Conservation (phyloP, 1,284 basidiomycete genomes). For the Trichosporon sp. region DNA sequence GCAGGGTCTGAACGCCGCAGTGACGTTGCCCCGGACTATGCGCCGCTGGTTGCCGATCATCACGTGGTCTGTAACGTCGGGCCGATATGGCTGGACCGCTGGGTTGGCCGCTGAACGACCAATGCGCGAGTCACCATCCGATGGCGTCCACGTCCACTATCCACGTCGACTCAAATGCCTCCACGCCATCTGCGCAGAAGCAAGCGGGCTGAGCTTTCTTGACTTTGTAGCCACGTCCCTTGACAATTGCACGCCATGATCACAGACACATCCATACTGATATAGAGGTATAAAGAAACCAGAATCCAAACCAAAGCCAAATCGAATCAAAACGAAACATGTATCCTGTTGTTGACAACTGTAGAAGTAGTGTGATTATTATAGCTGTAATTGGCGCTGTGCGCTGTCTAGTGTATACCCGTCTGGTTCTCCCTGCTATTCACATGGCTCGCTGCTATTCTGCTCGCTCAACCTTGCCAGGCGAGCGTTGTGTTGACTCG, state of each 20-base stretch:
- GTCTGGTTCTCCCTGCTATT: no score
- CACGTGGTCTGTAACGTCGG: no score
- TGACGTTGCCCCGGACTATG: slow-evolving; percentile 17
- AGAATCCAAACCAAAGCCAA: background rate
- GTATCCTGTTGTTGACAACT: background rate
- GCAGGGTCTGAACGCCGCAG: background rate
- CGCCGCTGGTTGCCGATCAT: slow-evolving; percentile 9
- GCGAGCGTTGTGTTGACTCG: background rate
- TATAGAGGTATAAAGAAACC: background rate
- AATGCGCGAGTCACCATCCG: no score
- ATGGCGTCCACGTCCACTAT: background rate
- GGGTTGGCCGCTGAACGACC: no score
- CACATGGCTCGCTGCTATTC: no score
- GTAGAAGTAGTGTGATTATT: background rate
- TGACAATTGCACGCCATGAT: no score
- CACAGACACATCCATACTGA: background rate
- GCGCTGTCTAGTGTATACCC: no score
- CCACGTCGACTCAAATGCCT: background rate
- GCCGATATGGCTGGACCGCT: no score
- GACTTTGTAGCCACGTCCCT: no score
- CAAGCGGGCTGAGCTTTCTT: no score
- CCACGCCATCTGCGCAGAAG: no score
- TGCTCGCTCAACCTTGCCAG: no score
- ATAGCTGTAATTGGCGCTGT: background rate
- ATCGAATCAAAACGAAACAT: background rate